phyloP scores from a whole-genome alignment of 2,329 filamentous ascomycete genomes.

The Cucurbitaria berberidis region DNA sequence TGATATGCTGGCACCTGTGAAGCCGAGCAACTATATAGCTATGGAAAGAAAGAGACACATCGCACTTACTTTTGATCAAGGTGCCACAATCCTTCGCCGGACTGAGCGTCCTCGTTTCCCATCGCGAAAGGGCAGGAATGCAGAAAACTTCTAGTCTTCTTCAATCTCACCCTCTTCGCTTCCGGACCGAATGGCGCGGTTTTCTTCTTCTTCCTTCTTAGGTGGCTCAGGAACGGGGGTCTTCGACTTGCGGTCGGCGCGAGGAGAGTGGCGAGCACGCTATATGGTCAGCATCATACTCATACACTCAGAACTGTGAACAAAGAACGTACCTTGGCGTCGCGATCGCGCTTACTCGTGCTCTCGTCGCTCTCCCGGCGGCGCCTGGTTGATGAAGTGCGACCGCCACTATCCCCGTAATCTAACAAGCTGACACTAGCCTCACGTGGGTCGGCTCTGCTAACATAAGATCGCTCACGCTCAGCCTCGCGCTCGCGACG shows the following conservation, averaged over 20 bases:
- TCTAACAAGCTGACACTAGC: slow-evolving; percentile 82
- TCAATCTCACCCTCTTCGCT: slow-evolving; percentile 99
- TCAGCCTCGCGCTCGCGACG: slow-evolving; percentile 88
- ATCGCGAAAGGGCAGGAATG: slow-evolving; percentile 5
- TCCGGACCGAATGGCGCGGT: slow-evolving; percentile 75
- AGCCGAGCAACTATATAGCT: not conserved
- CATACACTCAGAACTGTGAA: not conserved
- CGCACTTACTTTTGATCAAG: not conserved
- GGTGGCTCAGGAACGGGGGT: slow-evolving; percentile 53
- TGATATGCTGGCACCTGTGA: not conserved
- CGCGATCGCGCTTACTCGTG: slow-evolving; percentile 50
- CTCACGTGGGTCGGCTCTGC: slow-evolving; percentile 78
- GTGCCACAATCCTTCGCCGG: not conserved
- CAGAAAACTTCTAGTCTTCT: slow-evolving; percentile 60
- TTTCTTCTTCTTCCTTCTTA: slow-evolving; percentile 62
- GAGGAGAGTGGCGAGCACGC: slow-evolving; percentile 58
- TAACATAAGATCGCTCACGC: slow-evolving; percentile 80
- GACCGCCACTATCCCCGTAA: slow-evolving; percentile 71
- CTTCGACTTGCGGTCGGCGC: slow-evolving; percentile 65
- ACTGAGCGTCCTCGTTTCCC: not conserved
- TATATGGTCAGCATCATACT: slow-evolving; percentile 21
- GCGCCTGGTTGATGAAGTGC: slow-evolving; percentile 67
- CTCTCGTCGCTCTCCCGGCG: slow-evolving; percentile 74
- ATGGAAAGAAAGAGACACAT: not conserved
- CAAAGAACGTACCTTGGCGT: slow-evolving; percentile 49